Evolutionary conservation across 1,139 yeast species (phyloP), one percentile per base, ranked within the genome.

Genomic region (Kluyveromyces marxianus): DNA sequence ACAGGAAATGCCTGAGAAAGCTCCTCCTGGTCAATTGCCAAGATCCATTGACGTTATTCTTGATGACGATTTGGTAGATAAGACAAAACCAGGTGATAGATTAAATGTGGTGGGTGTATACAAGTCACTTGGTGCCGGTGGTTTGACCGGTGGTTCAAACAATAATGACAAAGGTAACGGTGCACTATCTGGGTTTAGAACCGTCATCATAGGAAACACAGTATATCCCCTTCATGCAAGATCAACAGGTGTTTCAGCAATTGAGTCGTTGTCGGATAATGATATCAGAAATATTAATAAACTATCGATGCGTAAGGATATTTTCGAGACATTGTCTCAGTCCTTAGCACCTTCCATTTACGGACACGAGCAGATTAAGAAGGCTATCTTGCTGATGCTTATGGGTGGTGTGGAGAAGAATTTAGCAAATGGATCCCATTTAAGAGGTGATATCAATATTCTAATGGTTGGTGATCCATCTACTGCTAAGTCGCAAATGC

Each of bases 391-490:
- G 49, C 74, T 94, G 48, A 86, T 89, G 96, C 70, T 92, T 48
- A 69, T 92, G 50, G 97, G 98, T 45, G 98, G 99, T 62, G 82
- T 83, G 40, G 97, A 94, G 59, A 92, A 92, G 69, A 92, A 92
- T 64, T 74, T 94, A 59, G 95, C 83, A 43, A 90, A 92, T 59
- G 98, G 98, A 10, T 85, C 97, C 7, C 98, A 92, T 69, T 81
- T 92, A 61, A 83, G 99, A 75, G 98, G 99, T 69, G 98, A 94
- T 68, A 92, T 92, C 63, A 92, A 92, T 62, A 75, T 92, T 48
- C 72, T 92, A 45, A 86, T 92, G 96, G 97, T 92, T 36, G 99
- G 99, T 69, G 99, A 92, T 66, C 99, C 99, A 4, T 89, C 97
- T 4, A 92, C 98, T 10, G 98, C 98, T 34, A 92, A 92, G 65